Base-by-base conservation (phyloP, 257 asterid species). In the Cynanchum wilfordii region DNA sequence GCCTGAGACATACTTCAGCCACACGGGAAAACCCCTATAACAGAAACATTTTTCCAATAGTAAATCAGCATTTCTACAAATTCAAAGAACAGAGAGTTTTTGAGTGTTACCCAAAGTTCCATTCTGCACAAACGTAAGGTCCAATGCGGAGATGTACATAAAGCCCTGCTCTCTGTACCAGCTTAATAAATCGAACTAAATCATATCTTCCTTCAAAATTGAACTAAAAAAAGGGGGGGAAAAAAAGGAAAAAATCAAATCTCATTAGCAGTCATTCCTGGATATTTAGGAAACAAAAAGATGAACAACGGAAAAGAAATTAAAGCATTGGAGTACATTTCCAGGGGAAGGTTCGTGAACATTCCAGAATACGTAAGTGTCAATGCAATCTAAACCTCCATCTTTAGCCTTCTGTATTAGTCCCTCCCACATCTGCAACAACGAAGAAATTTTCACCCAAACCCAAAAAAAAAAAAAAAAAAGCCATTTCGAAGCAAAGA, bases 1-100 rank as follows among this genome's bases (percentile, higher is more conserved):
- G 75, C 96, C 96, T 2, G 97, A 97, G 57, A 91, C 97, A 84
- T 87, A 94, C 89, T 94, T 94, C 84, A 94, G 78, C 99, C 99
- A 94, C 75, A 89, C 97, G 11, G 99, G 99, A 76, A 94, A 91
- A 0, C 99, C 99, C 75, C 99, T 94, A 94, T 40, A 83, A 81
- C 68, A 66, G 63, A 69, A 74, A 55, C 68, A 20, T 1, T 65
- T 42, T 49, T 27, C 77, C 19, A 30, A 44, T 22, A 15, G 19
- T 3, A 13, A 50, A 24, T 15, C 8, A 75, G 5, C 68, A 51
- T 25, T 12, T 12, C 15, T 30, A 52, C 29, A 55, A 36, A 9
- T 67, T 54, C 47, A 50, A 51, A 16, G 58, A 30, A 55, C 4
- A 3, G 19, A 52, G 45, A 42, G 10, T 8, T 55, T 7, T n/a